Evolutionary conservation across 75 land plant species (phyloP).

Genomic region (Pinus tabuliformis): DNA sequence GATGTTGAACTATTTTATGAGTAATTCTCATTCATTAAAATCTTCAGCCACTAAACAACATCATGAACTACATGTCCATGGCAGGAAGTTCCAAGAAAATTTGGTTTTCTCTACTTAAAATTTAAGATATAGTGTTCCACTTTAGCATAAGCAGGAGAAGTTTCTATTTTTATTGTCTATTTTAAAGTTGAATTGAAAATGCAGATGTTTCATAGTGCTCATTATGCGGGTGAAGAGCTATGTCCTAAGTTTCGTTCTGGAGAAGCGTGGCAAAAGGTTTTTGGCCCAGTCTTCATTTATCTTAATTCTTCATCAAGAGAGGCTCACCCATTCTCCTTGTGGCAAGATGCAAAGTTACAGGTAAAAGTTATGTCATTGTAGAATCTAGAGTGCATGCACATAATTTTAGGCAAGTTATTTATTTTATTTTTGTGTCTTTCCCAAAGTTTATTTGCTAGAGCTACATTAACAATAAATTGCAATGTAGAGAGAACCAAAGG

Average conservation of each 20-base stretch:
- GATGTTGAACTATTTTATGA: too few species aligned
- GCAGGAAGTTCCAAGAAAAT: too few species aligned
- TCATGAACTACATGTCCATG: too few species aligned
- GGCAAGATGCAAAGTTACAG: conserved; percentile 85
- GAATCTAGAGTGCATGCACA: neutral
- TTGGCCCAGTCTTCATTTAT: conserved; percentile 74
- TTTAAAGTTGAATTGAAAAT: neutral
- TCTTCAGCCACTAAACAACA: too few species aligned
- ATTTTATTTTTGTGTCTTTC: neutral
- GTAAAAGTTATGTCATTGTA: conserved; percentile 26
- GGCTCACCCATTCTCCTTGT: conserved; percentile 30
- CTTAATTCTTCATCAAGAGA: conserved; percentile 40
- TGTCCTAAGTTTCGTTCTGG: conserved; percentile 42
- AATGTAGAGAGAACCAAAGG: too few species aligned
- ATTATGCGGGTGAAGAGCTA: conserved; percentile 63
- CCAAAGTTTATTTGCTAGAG: too few species aligned
- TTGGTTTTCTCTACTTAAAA: too few species aligned
- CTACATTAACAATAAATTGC: too few species aligned
- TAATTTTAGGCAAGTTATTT: neutral
- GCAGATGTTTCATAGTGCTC: conserved; percentile 73
- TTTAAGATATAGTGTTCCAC: too few species aligned
- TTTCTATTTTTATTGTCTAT: too few species aligned
- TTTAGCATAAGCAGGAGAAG: too few species aligned
- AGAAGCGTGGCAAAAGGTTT: conserved; percentile 80
- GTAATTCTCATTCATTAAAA: too few species aligned